These are phyloP conservation scores for Gentiana straminea DNA, from an alignment of 257 asterid genomes.

Conservation along the genomic window DNA sequence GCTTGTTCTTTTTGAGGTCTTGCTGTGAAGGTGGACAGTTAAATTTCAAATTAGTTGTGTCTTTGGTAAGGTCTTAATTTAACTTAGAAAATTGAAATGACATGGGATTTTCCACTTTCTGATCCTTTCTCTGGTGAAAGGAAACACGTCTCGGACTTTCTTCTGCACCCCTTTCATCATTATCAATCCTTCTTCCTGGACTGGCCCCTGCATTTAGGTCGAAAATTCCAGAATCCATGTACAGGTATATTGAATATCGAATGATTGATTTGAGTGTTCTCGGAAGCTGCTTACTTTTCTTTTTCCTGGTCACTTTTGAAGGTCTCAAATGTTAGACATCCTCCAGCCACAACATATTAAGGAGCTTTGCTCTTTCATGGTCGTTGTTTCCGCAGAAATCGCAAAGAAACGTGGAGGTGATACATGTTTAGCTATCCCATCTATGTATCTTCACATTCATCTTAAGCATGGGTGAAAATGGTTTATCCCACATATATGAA, in stretches of 20 bases:
- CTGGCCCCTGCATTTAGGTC: constrained; percentile 23
- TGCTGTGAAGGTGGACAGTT: constrained; percentile 27
- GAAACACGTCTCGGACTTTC: constrained; percentile 20
- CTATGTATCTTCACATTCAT: no score
- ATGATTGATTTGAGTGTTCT: no score
- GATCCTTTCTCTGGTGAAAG: constrained; percentile 9
- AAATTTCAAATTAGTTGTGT: no score
- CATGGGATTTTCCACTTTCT: no score
- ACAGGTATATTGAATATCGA: constrained; percentile 24
- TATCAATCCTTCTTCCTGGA: constrained; percentile 17
- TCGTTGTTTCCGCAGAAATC: constrained; percentile 45
- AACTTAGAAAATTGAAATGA: no score
- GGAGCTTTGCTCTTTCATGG: constrained; percentile 46
- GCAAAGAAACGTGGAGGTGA: constrained; percentile 39
- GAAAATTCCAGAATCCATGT: constrained; percentile 15
- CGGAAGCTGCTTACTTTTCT: no score
- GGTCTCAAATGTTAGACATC: constrained; percentile 46
- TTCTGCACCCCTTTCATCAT: constrained; percentile 21
- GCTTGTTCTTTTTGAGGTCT: constrained; percentile 47
- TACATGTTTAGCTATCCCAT: background rate
- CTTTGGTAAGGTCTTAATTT: no score
- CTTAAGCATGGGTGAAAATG: no score
- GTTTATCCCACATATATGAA: no score
- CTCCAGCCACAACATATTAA: constrained; percentile 38
- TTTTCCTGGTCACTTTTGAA: constrained; percentile 10